These are phyloP conservation scores for Aspergillus diversus DNA, from an alignment of 495 filamentous ascomycete species.

Conservation along the genomic window DNA sequence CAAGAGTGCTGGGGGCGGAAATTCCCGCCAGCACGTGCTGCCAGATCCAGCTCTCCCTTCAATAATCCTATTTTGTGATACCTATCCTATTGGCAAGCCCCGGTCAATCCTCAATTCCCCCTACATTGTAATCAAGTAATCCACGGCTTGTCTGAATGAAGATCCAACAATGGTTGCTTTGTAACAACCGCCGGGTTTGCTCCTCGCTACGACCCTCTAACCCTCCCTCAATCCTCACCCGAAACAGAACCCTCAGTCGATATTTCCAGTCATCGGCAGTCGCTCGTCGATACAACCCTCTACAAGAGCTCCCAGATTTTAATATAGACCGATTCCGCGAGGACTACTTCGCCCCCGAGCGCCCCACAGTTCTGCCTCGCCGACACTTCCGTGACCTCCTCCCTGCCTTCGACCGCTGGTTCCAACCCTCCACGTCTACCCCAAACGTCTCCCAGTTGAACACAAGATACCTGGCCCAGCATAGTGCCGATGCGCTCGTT, in stretches of 20 bases:
- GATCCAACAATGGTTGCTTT: constrained; percentile 28
- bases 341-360: constrained; percentile 48
- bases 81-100: background rate
- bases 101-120: background rate
- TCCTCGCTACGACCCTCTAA: constrained; percentile 7
- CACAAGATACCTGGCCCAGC: constrained; percentile 49
- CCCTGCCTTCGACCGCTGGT: constrained; percentile 61
- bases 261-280: constrained; percentile 26
- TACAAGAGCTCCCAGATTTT: constrained; percentile 35
- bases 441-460: constrained; percentile 41
- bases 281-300: constrained; percentile 30
- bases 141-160: constrained; percentile 35
- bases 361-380: constrained; percentile 53
- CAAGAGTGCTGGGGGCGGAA: too few relatives aligned
- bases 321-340: constrained; percentile 51
- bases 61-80: background rate
- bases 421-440: constrained; percentile 28
- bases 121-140: background rate
- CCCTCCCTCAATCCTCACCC: background rate
- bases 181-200: constrained; percentile 23
- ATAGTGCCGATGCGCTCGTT: constrained; percentile 53
- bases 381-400: constrained; percentile 49
- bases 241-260: constrained; percentile 5
- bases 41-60: background rate
- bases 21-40: background rate